Evolutionary conservation across 768 basidiomycete species (phyloP), one percentile per base, ranked within the genome.

Genomic region (Lyophyllum shimeji): DNA sequence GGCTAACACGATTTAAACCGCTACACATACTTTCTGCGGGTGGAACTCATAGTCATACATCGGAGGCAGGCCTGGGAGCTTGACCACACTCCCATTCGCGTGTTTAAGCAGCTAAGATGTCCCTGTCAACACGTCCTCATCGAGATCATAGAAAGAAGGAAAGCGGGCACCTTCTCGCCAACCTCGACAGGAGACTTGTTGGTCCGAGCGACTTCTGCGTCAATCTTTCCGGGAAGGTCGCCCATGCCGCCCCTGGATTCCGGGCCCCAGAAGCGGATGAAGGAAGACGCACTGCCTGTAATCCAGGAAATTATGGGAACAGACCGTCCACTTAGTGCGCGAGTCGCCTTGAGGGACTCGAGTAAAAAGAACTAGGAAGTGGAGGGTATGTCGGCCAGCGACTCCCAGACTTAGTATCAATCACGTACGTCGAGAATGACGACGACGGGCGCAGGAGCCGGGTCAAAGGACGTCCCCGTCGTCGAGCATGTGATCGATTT

Each of bases 211-310:
- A 51, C 65, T 33, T 60, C 60, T 18, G 46, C 55, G 17, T 57
- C 54, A 24, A 54, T 58, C 39, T 52, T 58, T n/a, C 56, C 55
- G 3, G 52, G 44, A 31, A 60, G 27, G 47, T 67, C 52, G 7
- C 63, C 65, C 3, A 57, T 23, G 2, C 65, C 65, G 9, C 65
- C 65, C 11, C 60, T 34, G 4, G 59, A 57, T 43, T 64, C 60
- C 1, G 65, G 63, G 1, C 60, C 65, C 34, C 53, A 64, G 15
- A 52, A 20, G 12, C 61, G 60, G 27, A 67, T n/a, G 46, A 59
- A 23, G 9, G 53, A 40, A 3, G 53, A 20, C 0, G 56, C 52
- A 21, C 46, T 44, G 13, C 56, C 52, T 1, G 63, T 48, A 1
- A 50, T 24, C 51, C 58, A 67, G 2, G 55, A 46, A 11, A 63